Base-by-base conservation (phyloP, 176 grass and related monocot species). In the Puccinellia tenuiflora region DNA sequence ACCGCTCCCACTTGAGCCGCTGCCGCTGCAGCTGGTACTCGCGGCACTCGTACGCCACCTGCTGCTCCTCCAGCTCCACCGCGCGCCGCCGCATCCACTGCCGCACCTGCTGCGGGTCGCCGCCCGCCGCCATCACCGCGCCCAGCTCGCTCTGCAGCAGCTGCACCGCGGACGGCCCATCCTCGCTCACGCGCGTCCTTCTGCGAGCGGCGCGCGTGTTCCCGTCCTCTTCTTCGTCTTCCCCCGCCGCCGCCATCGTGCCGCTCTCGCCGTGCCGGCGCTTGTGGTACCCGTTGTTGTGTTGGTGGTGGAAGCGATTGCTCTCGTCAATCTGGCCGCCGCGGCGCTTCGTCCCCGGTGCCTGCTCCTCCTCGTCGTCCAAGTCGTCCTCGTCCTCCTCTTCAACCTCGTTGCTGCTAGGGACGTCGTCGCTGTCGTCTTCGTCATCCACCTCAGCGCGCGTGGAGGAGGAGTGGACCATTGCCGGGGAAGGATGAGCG, bases 1-100 rank as follows among this genome's bases (percentile, higher is more conserved):
- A 98, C 39, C 83, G 71, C 60, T 93, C 91, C 96, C 96, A 96
- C 55, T 88, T 93, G 83, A 95, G 87, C 5, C 91, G 86, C 87
- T 87, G 91, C 45, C 62, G 24, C 74, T 93, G 85, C 59, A 92
- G 88, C 56, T 92, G 63, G 68, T 85, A 76, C 17, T 88, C 87
- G 22, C 78, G 73, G 42, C 68, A 70, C 7, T 90, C 93, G 34
- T 90, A 82, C 15, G 53, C 38, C 42, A 96, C 63, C 76, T 88
- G 50, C 85, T 93, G 87, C 79, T 92, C 87, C 42, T 96, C 93
- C 83, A 96, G 48, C 85, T 93, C 96, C 84, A 85, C 68, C n/a
- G 77, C 45, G 28, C 87, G 89, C 73, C 76, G 72, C 34, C 79
- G 84, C 66, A 95, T 33, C 96, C 91, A 98, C 40, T 83, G 64